Evolutionary conservation across 805 yeast genomes (phyloP), one percentile per base, ranked within the genome.

Genomic region (Limtongia smithiae): DNA sequence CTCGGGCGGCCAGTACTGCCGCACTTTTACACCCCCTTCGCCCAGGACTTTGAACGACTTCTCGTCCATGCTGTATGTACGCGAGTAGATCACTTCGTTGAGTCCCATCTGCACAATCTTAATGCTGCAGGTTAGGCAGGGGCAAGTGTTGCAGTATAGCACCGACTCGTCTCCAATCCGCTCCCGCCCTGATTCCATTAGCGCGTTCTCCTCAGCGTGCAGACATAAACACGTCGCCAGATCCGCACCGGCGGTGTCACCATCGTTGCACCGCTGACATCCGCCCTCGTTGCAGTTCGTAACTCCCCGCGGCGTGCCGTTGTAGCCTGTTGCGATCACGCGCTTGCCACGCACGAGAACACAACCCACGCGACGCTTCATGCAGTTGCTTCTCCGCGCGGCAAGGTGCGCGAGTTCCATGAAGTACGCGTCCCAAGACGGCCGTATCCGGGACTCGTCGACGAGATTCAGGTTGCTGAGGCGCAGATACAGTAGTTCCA

Each of bases 341-440:
- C 97, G 73, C 33, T 79, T 80, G 40, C 86, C 93, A 45, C 88
- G 76, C 2, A 88, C 96, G 15, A 93, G 78, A 7, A 93, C 97
- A 68, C 97, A 91, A 0, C 99, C 99, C 2, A 93, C 99, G 45
- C 95, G 75, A 51, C 99, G 72, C 67, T 93, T 93, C 97, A 93
- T 93, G 71, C 99, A 93, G 60, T 93, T 93, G 24, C 95, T 83
- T 57, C 99, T 73, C 40, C 82, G 71, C 0, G 98, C 95, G 0
- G 98, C 98, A 61, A 93, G 74, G 58, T 87, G 89, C 0, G 98
- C 97, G 51, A 93, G 68, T 37, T 81, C 73, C 98, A 93, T 93
- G 67, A 93, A 93, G 65, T 93, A 93, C 1, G 91, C 78, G 65
- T 93, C 98, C 99, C 99, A 93, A 3, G 82, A 78, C 1, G 99